A percentile compares a stretch with the other conserved stretches of the same genome.
These are phyloP conservation scores for Fusarium goolgardi DNA, from an alignment of 2,329 filamentous ascomycete genomes.

Conservation along the genomic window DNA sequence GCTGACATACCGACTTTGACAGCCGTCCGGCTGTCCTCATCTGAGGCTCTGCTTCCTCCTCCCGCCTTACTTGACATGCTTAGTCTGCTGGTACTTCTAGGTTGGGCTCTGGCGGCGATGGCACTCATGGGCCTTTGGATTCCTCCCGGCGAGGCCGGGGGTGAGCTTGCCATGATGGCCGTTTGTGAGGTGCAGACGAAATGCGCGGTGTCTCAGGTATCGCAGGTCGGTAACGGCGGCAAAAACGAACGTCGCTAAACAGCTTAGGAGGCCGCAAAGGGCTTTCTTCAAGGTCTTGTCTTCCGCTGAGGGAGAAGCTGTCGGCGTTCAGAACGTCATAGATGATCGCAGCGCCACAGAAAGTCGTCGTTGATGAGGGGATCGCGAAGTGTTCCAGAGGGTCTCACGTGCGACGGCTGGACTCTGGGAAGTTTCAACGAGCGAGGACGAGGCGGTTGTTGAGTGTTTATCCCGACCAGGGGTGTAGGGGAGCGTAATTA, in stretches of 20 bases:
- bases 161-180: slow-evolving; percentile 72
- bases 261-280: slow-evolving; percentile 29
- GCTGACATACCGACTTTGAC: slow-evolving; percentile 91
- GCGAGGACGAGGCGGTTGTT: slow-evolving; percentile 29
- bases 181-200: slow-evolving; percentile 33
- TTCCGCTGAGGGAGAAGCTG: slow-evolving; percentile 39
- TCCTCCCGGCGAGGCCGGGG: slow-evolving; percentile 72
- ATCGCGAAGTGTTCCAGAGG: slow-evolving; percentile 38
- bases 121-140: slow-evolving; percentile 80
- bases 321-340: slow-evolving; percentile 45
- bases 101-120: slow-evolving; percentile 80
- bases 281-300: slow-evolving; percentile 23
- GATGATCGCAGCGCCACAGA: slow-evolving; percentile 26
- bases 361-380: slow-evolving; percentile 35
- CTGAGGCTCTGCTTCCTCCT: slow-evolving; percentile 83
- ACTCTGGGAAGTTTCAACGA: slow-evolving; percentile 30
- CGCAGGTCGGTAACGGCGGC: slow-evolving; percentile 19
- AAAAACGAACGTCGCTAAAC: slow-evolving; percentile 21
- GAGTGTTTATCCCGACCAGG: slow-evolving; percentile 46
- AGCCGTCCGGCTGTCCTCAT: slow-evolving; percentile 89
- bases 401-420: slow-evolving; percentile 39
- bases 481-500: slow-evolving; percentile 47
- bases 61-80: slow-evolving; percentile 84
- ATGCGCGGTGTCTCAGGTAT: slow-evolving; percentile 34
- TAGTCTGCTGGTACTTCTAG: slow-evolving; percentile 83